These are phyloP conservation scores for Alternaria rosae DNA, from an alignment of 2,329 filamentous ascomycete species.

Conservation along the genomic window DNA sequence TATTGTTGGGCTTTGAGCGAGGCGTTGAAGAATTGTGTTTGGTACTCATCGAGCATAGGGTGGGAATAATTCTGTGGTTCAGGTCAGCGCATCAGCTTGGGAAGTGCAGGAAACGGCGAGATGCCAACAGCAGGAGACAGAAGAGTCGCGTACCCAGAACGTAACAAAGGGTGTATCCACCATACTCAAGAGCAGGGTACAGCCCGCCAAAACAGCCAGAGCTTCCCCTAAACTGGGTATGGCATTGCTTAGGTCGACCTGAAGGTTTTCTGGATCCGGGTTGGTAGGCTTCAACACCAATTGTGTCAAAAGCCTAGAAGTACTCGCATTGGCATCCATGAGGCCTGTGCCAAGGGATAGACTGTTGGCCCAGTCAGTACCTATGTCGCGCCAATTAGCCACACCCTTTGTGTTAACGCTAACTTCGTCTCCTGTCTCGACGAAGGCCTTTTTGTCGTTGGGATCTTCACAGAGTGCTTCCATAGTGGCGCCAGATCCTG, in stretches of 20 bases:
- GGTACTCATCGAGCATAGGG: slow-evolving; percentile 52
- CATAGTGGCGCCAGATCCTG: slow-evolving; percentile 64
- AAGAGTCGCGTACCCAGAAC: slow-evolving; percentile 45
- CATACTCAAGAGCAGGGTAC: slow-evolving; percentile 69
- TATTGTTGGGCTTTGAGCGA: slow-evolving; percentile 72
- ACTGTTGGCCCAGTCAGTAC: slow-evolving; percentile 52
- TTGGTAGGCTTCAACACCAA: slow-evolving; percentile 47
- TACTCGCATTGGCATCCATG: slow-evolving; percentile 53
- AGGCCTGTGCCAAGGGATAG: slow-evolving; percentile 55
- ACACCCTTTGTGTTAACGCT: slow-evolving; percentile 57
- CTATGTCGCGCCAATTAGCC: slow-evolving; percentile 55
- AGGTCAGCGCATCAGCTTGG: not conserved
- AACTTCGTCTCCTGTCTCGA: slow-evolving; percentile 59
- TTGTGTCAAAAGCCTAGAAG: slow-evolving; percentile 55
- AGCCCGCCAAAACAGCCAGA: slow-evolving; percentile 72
- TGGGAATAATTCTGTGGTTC: slow-evolving; percentile 51
- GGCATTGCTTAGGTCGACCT: slow-evolving; percentile 55
- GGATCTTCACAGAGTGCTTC: slow-evolving; percentile 67
- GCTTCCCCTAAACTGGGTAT: slow-evolving; percentile 77
- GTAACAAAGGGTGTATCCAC: slow-evolving; percentile 68
- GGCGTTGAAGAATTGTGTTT: slow-evolving; percentile 69
- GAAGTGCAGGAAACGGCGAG: not conserved
- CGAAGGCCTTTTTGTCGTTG: slow-evolving; percentile 64
- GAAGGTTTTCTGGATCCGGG: slow-evolving; percentile 15
- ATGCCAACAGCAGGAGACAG: not conserved